These are phyloP conservation scores for Citrus cavaleriei DNA, from an alignment of 345 rosid species.

Conservation along the genomic window DNA sequence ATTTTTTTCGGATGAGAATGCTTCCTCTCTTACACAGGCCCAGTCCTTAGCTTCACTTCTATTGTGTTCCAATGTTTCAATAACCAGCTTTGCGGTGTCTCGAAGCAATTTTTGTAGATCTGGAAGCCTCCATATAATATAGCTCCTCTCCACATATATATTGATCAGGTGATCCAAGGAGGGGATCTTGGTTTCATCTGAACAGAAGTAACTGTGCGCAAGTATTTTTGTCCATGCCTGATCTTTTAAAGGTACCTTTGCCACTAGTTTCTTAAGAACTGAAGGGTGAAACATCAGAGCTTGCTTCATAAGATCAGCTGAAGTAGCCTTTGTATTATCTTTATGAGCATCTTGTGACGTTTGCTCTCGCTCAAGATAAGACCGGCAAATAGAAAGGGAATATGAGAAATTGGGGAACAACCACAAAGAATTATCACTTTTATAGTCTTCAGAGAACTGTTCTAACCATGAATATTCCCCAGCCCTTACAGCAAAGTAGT, in stretches of 20 bases:
- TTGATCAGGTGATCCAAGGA: slow-evolving; percentile 75
- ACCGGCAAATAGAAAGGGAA: slow-evolving; percentile 81
- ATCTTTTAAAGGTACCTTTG: slow-evolving; percentile 81
- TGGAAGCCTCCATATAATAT: slow-evolving; percentile 87
- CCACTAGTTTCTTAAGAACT: slow-evolving; percentile 64
- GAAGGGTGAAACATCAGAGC: slow-evolving; percentile 91
- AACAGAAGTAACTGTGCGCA: slow-evolving; percentile 51
- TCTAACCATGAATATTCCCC: slow-evolving; percentile 84
- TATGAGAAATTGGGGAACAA: slow-evolving; percentile 81
- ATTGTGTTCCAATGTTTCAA: slow-evolving; percentile 50
- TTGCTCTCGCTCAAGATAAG: slow-evolving; percentile 58
- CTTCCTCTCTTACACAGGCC: slow-evolving; percentile 73
- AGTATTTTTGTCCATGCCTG: slow-evolving; percentile 66
- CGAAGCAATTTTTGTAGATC: slow-evolving; percentile 72
- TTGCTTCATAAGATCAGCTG: slow-evolving; percentile 76
- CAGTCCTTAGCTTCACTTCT: slow-evolving; percentile 65
- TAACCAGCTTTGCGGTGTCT: slow-evolving; percentile 47
- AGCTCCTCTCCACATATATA: slow-evolving; percentile 77
- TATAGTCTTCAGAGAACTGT: slow-evolving; percentile 64
- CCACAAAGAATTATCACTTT: slow-evolving; percentile 76
- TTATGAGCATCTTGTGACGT: slow-evolving; percentile 23
- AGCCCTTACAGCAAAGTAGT: slow-evolving; percentile 84
- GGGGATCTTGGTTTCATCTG: slow-evolving; percentile 59
- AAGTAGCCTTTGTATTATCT: slow-evolving; percentile 41
- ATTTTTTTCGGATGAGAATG: slow-evolving; percentile 72